Evolutionary conservation across 495 filamentous ascomycete genomes (phyloP).

Genomic region (Lasiosphaeria ovina): DNA sequence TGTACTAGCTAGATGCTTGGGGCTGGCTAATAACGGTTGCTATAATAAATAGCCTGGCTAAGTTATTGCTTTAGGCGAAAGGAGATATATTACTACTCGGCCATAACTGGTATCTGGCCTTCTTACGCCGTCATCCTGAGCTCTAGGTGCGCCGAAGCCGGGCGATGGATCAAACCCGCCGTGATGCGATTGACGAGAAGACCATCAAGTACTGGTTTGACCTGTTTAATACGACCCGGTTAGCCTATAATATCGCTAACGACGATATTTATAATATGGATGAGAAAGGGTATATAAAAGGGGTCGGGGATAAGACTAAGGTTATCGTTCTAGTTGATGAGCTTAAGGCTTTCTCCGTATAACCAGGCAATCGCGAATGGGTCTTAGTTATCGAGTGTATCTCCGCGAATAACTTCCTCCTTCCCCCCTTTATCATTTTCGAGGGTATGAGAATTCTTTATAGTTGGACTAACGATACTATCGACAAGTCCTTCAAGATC

Average conservation of each 20-base stretch:
- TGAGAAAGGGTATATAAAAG: conserved; percentile 1
- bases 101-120: not conserved
- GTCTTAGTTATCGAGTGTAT: conserved; percentile 4
- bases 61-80: not conserved
- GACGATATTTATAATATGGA: conserved; percentile 1
- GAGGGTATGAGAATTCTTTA: not conserved
- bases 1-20: conserved; percentile 1
- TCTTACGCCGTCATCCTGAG: not conserved
- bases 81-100: not conserved
- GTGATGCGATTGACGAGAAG: not conserved
- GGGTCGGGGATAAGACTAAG: not conserved
- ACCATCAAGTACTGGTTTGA: not conserved
- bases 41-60: not conserved
- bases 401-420: not conserved
- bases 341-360: not conserved
- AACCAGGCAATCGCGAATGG: conserved; percentile 2
- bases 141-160: not conserved
- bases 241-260: not conserved
- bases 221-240: not conserved
- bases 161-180: not conserved
- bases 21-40: not conserved
- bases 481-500: not conserved
- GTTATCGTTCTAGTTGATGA: not conserved
- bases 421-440: conserved; percentile 3
- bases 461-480: not conserved